phyloP scores from a whole-genome alignment of 805 yeast genomes.

The Teunomyces gatunensis region DNA sequence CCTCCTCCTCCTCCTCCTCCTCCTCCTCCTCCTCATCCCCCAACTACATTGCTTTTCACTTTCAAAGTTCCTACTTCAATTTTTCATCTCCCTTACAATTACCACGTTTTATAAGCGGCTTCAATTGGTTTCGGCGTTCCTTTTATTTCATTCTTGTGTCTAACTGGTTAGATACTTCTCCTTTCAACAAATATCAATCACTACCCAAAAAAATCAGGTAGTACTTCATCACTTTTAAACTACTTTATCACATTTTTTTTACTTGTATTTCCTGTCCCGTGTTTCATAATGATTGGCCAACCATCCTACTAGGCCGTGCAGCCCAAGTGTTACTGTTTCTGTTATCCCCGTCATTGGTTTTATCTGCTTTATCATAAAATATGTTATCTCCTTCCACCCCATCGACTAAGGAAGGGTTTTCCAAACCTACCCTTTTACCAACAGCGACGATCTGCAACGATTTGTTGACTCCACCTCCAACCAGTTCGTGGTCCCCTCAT shows the following conservation, averaged over 20 bases:
- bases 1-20: no score
- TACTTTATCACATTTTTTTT: not conserved
- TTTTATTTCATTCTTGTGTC: not conserved
- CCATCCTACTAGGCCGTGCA: not conserved
- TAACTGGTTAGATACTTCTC: slow-evolving; percentile 1
- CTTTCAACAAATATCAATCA: not conserved
- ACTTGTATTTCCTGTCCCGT: not conserved
- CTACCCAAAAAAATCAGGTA: not conserved
- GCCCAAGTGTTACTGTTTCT: not conserved
- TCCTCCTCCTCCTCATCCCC: no score
- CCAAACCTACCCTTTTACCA: not conserved
- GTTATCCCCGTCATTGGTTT: not conserved
- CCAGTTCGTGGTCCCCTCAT: slow-evolving; percentile 12
- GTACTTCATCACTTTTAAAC: not conserved
- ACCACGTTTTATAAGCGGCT: not conserved
- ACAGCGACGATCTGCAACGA: not conserved
- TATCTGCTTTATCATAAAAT: not conserved
- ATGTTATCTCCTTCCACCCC: slow-evolving; percentile 4
- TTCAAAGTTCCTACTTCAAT: not conserved
- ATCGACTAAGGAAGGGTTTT: not conserved
- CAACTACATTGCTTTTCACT: not conserved
- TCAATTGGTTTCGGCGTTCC: slow-evolving; percentile 1
- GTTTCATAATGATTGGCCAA: slow-evolving; percentile 1
- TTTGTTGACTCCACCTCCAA: slow-evolving; percentile 17
- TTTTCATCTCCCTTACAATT: not conserved